Conservation (phyloP, 768 basidiomycete genomes). For the Tricholoma saponaceum region DNA sequence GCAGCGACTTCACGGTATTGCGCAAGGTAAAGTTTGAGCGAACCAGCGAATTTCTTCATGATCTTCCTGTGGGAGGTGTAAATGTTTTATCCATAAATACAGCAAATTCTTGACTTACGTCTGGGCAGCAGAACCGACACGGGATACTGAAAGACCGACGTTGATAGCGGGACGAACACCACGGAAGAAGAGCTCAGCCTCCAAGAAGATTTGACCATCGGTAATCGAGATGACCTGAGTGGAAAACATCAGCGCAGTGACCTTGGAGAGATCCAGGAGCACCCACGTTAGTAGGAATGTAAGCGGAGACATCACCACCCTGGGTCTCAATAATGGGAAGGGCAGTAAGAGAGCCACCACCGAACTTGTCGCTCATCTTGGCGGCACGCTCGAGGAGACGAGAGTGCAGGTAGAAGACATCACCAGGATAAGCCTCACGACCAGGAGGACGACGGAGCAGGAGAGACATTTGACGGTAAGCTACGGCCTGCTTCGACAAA, state of each 20-base stretch:
- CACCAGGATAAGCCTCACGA: conserved; percentile 99
- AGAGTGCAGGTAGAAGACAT: conserved; percentile 99
- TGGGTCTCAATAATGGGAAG: conserved; percentile 99
- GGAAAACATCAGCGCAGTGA: conserved; percentile 9
- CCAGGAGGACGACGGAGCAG: conserved; percentile 99
- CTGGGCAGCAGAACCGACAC: conserved; percentile 99
- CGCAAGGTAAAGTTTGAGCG: conserved; percentile 98
- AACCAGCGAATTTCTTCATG: conserved; percentile 99
- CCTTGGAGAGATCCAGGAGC: conserved; percentile 1
- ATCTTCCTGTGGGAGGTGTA: conserved; percentile 61
- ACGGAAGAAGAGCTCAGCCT: conserved; percentile 99
- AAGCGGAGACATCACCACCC: conserved; percentile 99
- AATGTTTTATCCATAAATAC: neutral
- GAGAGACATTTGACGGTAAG: conserved; percentile 99
- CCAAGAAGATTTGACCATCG: conserved; percentile 99
- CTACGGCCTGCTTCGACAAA: conserved; percentile 99
- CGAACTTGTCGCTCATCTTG: conserved; percentile 99
- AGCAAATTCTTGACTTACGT: conserved; percentile 57
- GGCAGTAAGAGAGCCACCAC: conserved; percentile 97
- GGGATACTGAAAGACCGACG: conserved; percentile 99
- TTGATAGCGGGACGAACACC: conserved; percentile 99
- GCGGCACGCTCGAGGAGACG: conserved; percentile 99
- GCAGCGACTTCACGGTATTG: conserved; percentile 99
- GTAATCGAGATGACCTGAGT: conserved; percentile 97
- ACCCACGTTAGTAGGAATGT: conserved; percentile 89